These are phyloP conservation scores for Yamadazyma ubonensis DNA, from an alignment of 805 yeast species.

Conservation along the genomic window DNA sequence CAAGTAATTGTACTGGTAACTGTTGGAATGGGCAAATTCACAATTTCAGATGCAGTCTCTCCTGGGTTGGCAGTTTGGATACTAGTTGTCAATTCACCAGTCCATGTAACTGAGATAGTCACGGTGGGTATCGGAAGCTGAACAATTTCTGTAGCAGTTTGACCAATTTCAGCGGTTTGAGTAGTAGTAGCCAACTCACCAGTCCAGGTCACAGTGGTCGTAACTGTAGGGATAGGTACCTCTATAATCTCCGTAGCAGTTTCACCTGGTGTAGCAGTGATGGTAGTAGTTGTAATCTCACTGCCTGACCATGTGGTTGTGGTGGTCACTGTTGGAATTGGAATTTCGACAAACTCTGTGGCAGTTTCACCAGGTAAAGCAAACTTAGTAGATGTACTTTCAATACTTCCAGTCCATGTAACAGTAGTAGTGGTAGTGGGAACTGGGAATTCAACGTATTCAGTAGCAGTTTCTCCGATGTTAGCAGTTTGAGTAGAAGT, in stretches of 20 bases:
- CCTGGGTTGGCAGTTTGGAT: constrained; percentile 19
- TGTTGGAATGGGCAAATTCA: constrained; percentile 14
- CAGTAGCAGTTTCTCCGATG: neutral
- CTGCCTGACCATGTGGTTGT: neutral
- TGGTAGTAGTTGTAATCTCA: constrained; percentile 15
- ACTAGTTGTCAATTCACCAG: constrained; percentile 14
- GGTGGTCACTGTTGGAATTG: neutral
- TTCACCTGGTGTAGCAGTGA: constrained; percentile 10
- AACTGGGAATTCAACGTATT: neutral
- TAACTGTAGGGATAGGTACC: constrained; percentile 11
- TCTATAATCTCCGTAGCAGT: constrained; percentile 21
- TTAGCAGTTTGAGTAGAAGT: neutral
- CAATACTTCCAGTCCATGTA: constrained; percentile 1
- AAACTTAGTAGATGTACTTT: neutral
- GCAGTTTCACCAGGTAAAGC: neutral
- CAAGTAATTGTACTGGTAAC: neutral
- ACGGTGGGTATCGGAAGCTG: constrained; percentile 21
- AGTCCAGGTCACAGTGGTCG: constrained; percentile 8
- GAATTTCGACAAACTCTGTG: neutral
- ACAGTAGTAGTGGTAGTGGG: constrained; percentile 1
- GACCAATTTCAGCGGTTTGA: constrained; percentile 13
- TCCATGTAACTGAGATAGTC: constrained; percentile 14
- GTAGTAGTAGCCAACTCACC: constrained; percentile 10
- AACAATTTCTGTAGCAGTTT: constrained; percentile 22
- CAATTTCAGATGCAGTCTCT: constrained; percentile 20